Conservation (phyloP, 177 flowering plant species). For the Tripterygium wilfordii region DNA sequence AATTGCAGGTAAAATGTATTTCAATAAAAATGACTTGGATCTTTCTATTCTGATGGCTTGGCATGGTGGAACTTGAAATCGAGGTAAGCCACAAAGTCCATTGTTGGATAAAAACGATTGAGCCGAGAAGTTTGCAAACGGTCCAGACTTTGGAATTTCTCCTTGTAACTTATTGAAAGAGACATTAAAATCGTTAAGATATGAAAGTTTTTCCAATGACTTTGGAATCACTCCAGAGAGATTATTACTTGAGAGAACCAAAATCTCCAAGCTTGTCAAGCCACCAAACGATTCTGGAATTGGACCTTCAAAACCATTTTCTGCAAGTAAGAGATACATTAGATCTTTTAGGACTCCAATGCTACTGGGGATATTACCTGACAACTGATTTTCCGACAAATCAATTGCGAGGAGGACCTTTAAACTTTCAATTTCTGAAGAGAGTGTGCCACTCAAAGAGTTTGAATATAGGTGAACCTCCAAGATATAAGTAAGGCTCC, state of each 20-base stretch:
- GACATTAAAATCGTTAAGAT: constrained; percentile 11
- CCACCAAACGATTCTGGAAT: constrained; percentile 18
- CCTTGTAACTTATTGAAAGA: constrained; percentile 15
- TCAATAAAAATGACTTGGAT: background rate
- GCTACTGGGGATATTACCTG: constrained; percentile 9
- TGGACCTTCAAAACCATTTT: constrained; percentile 10
- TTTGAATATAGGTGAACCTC: constrained; percentile 11
- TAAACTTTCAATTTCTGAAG: constrained; percentile 7
- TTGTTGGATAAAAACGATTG: constrained; percentile 7
- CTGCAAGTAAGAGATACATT: constrained; percentile 1
- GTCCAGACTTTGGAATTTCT: constrained; percentile 13
- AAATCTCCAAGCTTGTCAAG: constrained; percentile 8
- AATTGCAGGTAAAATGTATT: constrained; percentile 1
- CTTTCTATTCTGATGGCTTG: too few relatives aligned
- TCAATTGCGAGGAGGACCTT: constrained; percentile 5
- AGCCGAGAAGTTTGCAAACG: constrained; percentile 12
- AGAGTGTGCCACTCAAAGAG: constrained; percentile 11
- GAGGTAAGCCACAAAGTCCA: constrained; percentile 18
- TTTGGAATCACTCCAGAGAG: constrained; percentile 20
- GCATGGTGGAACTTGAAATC: too few relatives aligned
- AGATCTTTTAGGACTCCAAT: constrained; percentile 9
- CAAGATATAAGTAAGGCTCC: constrained; percentile 12
- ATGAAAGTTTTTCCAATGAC: constrained; percentile 4
- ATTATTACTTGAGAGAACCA: constrained; percentile 18
- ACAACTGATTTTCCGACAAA: constrained; percentile 14